These are phyloP conservation scores for Fusarium sp. DNA, from an alignment of 2,329 filamentous ascomycete species.

Conservation along the genomic window DNA sequence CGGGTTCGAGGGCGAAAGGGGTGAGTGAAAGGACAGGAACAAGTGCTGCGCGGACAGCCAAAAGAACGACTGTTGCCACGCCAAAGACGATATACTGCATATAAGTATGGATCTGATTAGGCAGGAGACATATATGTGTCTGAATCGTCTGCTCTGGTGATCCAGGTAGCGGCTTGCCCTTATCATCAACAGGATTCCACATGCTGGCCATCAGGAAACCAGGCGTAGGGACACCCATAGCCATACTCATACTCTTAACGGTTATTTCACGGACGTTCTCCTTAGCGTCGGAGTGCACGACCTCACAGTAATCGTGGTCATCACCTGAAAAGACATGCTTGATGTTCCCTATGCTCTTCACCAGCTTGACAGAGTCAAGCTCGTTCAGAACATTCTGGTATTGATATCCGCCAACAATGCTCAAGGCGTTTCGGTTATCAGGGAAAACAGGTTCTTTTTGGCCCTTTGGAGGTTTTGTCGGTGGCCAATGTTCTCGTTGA, in stretches of 20 bases:
- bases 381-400: conserved; percentile 94
- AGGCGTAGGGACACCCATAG: conserved; percentile 90
- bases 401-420: conserved; percentile 84
- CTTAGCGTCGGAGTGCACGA: conserved; percentile 78
- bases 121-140: conserved; percentile 89
- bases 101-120: conserved; percentile 87
- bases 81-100: conserved; percentile 78
- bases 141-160: conserved; percentile 73
- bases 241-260: conserved; percentile 94
- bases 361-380: conserved; percentile 77
- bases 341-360: conserved; percentile 83
- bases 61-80: conserved; percentile 61
- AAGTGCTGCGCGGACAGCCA: conserved; percentile 66
- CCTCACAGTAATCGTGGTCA: conserved; percentile 97
- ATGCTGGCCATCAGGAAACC: conserved; percentile 90
- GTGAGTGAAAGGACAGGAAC: conserved; percentile 65
- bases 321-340: conserved; percentile 92
- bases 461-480: conserved; percentile 69
- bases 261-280: conserved; percentile 83
- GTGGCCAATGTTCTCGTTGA: conserved; percentile 84
- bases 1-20: conserved; percentile 64
- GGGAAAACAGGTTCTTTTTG: conserved; percentile 63
- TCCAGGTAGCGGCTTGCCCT: conserved; percentile 60
- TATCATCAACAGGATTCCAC: conserved; percentile 85
- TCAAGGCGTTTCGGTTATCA: conserved; percentile 82